phyloP scores from a whole-genome alignment of 805 yeast genomes.

The Ogataea nitratoaversa region DNA sequence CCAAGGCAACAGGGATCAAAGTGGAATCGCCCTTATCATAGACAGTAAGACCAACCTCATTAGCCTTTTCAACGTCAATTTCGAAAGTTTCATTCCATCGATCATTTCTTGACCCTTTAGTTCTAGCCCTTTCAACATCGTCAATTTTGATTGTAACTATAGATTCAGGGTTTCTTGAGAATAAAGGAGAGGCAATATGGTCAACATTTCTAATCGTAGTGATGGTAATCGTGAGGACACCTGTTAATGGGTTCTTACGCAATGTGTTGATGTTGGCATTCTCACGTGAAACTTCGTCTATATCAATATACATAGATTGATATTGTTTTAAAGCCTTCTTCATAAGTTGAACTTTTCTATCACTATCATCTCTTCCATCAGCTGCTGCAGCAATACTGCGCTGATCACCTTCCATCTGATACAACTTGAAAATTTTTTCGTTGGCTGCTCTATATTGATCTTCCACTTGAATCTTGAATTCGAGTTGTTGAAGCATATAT shows the following conservation, averaged over 20 bases:
- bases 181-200: slow-evolving; percentile 82
- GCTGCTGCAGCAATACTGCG: slow-evolving; percentile 83
- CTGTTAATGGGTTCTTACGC: slow-evolving; percentile 80
- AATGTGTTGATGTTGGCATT: slow-evolving; percentile 64
- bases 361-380: slow-evolving; percentile 79
- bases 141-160: slow-evolving; percentile 77
- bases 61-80: slow-evolving; percentile 81
- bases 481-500: slow-evolving; percentile 91
- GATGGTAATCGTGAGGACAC: slow-evolving; percentile 69
- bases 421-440: slow-evolving; percentile 80
- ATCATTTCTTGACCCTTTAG: slow-evolving; percentile 71
- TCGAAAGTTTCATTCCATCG: slow-evolving; percentile 81
- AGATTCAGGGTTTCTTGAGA: slow-evolving; percentile 76
- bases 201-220: slow-evolving; percentile 84
- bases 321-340: slow-evolving; percentile 82
- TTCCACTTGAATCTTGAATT: slow-evolving; percentile 90
- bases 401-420: slow-evolving; percentile 88
- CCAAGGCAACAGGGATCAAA: slow-evolving; percentile 81
- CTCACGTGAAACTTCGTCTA: slow-evolving; percentile 63
- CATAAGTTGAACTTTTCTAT: slow-evolving; percentile 78
- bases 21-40: slow-evolving; percentile 72
- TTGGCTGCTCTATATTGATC: slow-evolving; percentile 90
- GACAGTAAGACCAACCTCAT: slow-evolving; percentile 84
- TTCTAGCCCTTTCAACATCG: slow-evolving; percentile 76
- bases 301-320: slow-evolving; percentile 78